phyloP scores from a whole-genome alignment of 1,284 basidiomycete genomes.

The Gomphus bonarii region DNA sequence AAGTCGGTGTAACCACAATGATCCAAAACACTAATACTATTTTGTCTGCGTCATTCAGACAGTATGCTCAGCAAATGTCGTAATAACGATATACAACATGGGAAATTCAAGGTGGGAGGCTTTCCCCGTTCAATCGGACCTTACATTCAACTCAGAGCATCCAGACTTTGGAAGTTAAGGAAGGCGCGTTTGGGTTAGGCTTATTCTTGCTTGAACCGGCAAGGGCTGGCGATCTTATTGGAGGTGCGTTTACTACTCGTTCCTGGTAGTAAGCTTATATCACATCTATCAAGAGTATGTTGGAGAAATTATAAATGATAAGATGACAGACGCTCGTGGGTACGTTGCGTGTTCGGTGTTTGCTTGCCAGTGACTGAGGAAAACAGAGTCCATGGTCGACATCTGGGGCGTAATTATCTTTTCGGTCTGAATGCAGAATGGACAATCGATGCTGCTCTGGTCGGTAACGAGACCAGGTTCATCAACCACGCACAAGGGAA shows the following conservation, averaged over 20 bases:
- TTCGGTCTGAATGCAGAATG: conserved; percentile 36
- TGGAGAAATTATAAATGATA: conserved; percentile 38
- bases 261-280: too few species aligned
- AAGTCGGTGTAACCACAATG: background rate
- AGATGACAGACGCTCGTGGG: conserved; percentile 10
- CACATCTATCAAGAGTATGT: conserved; percentile 36
- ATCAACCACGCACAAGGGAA: conserved; percentile 38
- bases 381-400: conserved; percentile 24
- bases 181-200: conserved; percentile 32
- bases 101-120: conserved; percentile 26
- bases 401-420: conserved; percentile 42
- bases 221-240: conserved; percentile 30
- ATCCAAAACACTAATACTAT: background rate
- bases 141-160: background rate
- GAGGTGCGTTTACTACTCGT: conserved; percentile 25
- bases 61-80: conserved; percentile 22
- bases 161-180: conserved; percentile 26
- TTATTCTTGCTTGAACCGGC: conserved; percentile 28
- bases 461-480: conserved; percentile 48
- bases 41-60: background rate
- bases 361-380: conserved; percentile 4
- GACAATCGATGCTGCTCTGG: conserved; percentile 38
- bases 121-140: background rate
- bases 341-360: background rate
- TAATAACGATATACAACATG: conserved; percentile 35